A percentile compares a stretch with the other conserved stretches of the same genome.
Evolutionary conservation across 148 eudicot genomes (phyloP).

Genomic region (Rhododendron henanense): DNA sequence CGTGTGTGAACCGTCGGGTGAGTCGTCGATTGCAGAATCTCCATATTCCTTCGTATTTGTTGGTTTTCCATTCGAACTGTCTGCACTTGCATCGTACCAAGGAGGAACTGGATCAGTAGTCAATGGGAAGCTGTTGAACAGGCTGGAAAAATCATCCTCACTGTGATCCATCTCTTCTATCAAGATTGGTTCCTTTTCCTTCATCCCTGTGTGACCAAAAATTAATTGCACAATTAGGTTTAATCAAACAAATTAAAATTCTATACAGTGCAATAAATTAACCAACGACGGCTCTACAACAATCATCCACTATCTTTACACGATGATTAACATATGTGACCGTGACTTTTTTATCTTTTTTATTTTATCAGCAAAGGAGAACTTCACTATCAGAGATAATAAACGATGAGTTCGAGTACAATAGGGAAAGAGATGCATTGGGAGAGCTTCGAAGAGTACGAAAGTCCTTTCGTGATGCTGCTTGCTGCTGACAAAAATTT

Average conservation of each 20-base stretch:
- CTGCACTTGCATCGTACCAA: conserved; percentile 42
- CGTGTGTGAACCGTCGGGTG: conserved; percentile 16
- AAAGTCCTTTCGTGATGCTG: not conserved
- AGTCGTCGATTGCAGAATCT: conserved; percentile 20
- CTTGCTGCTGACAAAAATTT: too few species aligned
- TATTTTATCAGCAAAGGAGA: not conserved
- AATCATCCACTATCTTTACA: not conserved
- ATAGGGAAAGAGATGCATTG: not conserved
- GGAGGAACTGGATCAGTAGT: conserved; percentile 41
- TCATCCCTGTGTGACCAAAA: conserved; percentile 9
- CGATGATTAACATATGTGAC: not conserved
- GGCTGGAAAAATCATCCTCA: conserved; percentile 62
- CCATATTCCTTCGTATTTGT: conserved; percentile 23
- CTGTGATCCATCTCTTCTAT: conserved; percentile 25
- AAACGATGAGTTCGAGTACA: not conserved
- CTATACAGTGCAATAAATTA: not conserved
- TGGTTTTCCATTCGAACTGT: conserved; percentile 31
- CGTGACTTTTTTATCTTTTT: not conserved
- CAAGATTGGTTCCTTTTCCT: conserved; percentile 15
- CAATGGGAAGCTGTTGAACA: conserved; percentile 60
- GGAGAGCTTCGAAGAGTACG: not conserved
- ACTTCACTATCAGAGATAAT: not conserved
- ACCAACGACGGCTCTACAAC: not conserved
- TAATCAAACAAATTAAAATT: not conserved
- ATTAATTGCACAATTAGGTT: not conserved